Base-by-base conservation (phyloP, 441 rosid species). In the Theobroma grandiflorum region DNA sequence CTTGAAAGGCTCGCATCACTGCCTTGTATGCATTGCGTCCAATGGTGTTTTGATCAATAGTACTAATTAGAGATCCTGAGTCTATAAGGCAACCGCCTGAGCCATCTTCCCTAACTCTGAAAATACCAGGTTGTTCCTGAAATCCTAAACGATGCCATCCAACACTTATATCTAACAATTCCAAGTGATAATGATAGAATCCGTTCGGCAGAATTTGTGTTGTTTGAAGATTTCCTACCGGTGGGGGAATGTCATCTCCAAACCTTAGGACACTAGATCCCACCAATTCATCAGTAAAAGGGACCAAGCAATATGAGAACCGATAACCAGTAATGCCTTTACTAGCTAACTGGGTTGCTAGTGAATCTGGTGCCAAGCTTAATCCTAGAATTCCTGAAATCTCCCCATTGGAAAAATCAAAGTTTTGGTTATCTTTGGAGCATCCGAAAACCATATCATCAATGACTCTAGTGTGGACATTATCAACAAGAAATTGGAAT, bases 281-380 rank as follows among this genome's bases (percentile, higher is more conserved):
- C 15, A 8, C 38, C 42, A 52, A 4, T 35, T 38, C 73, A 18
- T 72, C 22, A 12, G 7, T 2, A 40, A 31, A 79, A 18, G 81
- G 77, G 26, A 15, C 49, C 11, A 79, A 14, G 57, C 77, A 79
- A 38, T 79, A 79, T 3, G 81, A 79, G 71, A 79, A 79, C 37
- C 53, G 14, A 9, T 37, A 15, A 3, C 22, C 5, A 18, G 38
- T 37, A 42, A 70, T 37, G n/a, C 9, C 2, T n/a, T 15, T 10
- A 4, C 37, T 20, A 64, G 70, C 70, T 8, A 70, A 22, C 33
- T 74, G 82, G 53, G 4, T 62, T 2, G 18, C 2, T 53, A 72
- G 53, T 16, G 78, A 31, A 26, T 50, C 38, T 3, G 58, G 73
- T 4, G 63, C 18, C 16, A 14, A 22, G 58, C 22, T 40, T 38